phyloP scores from a whole-genome alignment of 2,329 filamentous ascomycete genomes.

The Juglanconis sp. region DNA sequence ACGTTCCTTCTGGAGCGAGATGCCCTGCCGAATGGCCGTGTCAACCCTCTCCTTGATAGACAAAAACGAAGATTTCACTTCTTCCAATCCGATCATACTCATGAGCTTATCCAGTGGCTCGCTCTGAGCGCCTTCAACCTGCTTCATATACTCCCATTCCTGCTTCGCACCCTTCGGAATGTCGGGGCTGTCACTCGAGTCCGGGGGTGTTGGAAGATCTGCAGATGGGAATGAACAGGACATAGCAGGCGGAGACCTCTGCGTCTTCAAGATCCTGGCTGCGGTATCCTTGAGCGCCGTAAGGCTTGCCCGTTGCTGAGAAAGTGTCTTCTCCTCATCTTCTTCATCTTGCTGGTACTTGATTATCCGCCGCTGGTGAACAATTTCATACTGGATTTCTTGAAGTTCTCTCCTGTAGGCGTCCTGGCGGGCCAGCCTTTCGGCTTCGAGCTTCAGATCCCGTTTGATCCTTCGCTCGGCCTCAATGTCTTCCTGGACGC shows the following conservation, averaged over 20 bases:
- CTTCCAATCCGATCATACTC: slow-evolving; percentile 67
- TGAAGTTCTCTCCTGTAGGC: slow-evolving; percentile 44
- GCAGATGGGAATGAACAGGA: neutral
- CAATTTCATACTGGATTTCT: slow-evolving; percentile 52
- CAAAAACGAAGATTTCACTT: slow-evolving; percentile 64
- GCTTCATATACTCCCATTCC: slow-evolving; percentile 64
- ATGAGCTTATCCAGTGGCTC: slow-evolving; percentile 61
- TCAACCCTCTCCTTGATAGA: slow-evolving; percentile 63
- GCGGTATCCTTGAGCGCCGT: slow-evolving; percentile 34
- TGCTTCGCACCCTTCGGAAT: slow-evolving; percentile 29
- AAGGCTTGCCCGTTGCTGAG: slow-evolving; percentile 46
- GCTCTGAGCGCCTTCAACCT: slow-evolving; percentile 47
- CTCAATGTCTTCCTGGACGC: slow-evolving; percentile 47
- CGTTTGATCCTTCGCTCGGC: slow-evolving; percentile 39
- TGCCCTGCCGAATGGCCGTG: slow-evolving; percentile 52
- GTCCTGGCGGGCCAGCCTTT: slow-evolving; percentile 40
- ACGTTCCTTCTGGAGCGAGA: slow-evolving; percentile 54
- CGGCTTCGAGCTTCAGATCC: slow-evolving; percentile 49
- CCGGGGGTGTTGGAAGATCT: neutral
- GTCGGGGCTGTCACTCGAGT: slow-evolving; percentile 8
- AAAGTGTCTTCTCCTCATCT: slow-evolving; percentile 40
- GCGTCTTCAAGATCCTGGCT: slow-evolving; percentile 17
- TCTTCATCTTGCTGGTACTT: slow-evolving; percentile 43
- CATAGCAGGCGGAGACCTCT: neutral
- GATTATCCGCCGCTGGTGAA: slow-evolving; percentile 40